phyloP scores from a whole-genome alignment of 352 stramenopile genomes.

The Globisporangium abappressorium region DNA sequence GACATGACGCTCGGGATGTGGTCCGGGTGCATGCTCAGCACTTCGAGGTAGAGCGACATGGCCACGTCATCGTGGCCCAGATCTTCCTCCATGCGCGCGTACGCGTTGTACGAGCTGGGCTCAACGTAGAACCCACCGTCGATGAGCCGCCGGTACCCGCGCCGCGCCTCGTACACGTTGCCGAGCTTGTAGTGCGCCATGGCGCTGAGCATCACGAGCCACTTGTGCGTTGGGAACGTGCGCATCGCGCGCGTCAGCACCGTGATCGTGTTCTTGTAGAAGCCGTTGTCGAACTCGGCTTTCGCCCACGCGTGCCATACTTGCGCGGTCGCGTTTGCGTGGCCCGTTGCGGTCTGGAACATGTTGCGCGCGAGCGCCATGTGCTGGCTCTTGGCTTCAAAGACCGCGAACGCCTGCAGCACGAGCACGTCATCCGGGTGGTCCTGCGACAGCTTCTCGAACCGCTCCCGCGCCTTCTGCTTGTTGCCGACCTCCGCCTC shows the following conservation, averaged over 20 bases:
- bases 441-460: slow-evolving; percentile 45
- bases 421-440: slow-evolving; percentile 71
- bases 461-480: slow-evolving; percentile 54
- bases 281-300: slow-evolving; percentile 71
- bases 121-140: slow-evolving; percentile 73
- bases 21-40: slow-evolving; percentile 55
- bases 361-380: slow-evolving; percentile 61
- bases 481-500: slow-evolving; percentile 57
- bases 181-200: slow-evolving; percentile 80
- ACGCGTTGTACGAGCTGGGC: slow-evolving; percentile 76
- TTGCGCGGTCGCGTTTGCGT: slow-evolving; percentile 57
- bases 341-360: slow-evolving; percentile 50
- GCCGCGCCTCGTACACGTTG: slow-evolving; percentile 69
- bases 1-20: slow-evolving; percentile 81
- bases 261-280: slow-evolving; percentile 72
- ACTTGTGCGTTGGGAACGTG: slow-evolving; percentile 78
- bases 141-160: slow-evolving; percentile 68
- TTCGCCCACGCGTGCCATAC: slow-evolving; percentile 88
- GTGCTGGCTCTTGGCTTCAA: slow-evolving; percentile 73
- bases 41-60: slow-evolving; percentile 58
- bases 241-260: slow-evolving; percentile 63
- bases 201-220: slow-evolving; percentile 71
- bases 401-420: slow-evolving; percentile 70
- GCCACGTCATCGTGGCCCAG: slow-evolving; percentile 69
- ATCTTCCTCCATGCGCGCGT: slow-evolving; percentile 82